Evolutionary conservation across 202 grass and related monocot species (phyloP), one percentile per base, ranked within the genome.

Genomic region (Schoenoplectus tabernaemontani): DNA sequence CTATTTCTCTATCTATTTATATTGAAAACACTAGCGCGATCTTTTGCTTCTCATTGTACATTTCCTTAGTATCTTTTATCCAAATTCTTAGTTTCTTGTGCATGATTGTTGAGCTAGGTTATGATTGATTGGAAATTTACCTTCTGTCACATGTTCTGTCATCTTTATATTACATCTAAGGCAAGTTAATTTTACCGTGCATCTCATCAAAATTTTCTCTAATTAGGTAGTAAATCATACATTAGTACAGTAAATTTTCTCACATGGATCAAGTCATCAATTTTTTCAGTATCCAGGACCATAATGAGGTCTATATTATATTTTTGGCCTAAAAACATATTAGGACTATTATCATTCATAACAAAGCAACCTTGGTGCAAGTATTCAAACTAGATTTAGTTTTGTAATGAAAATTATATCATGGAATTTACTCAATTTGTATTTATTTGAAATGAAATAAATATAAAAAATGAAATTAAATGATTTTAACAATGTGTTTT

Each of bases 21-120:
- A 59, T 19, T 20, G 9, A 15, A 78, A 78, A 24, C 44, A 7
- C n/a, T 44, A 46, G 37, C 9, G 44, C 43, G 59, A 59, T 76
- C 26, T 78, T 78, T 60, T 61, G 75, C 11, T 60, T 78, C 32
- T 12, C 8, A 13, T 78, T 78, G 75, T 43, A 78, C 75, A 60
- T 61, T 42, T 60, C 9, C 34, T 60, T 32, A 54, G 75, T 78
- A 58, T 41, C 51, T 78, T 57, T 78, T 78, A 59, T 41, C 75
- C 54, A 56, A 59, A 58, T 12, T 34, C 20, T 78, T 59, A 23
- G 53, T 59, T 78, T 78, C 9, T 30, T 76, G 28, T 78, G 74
- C 74, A 78, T 78, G 32, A 53, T 15, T 4, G 24, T 38, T 59
- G 23, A 60, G n/a, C n/a, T n/a, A 10, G 32, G 30, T 60, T 78